Conservation (phyloP, 192 early-diverging fungal genomes). For the Backusella sp. region DNA sequence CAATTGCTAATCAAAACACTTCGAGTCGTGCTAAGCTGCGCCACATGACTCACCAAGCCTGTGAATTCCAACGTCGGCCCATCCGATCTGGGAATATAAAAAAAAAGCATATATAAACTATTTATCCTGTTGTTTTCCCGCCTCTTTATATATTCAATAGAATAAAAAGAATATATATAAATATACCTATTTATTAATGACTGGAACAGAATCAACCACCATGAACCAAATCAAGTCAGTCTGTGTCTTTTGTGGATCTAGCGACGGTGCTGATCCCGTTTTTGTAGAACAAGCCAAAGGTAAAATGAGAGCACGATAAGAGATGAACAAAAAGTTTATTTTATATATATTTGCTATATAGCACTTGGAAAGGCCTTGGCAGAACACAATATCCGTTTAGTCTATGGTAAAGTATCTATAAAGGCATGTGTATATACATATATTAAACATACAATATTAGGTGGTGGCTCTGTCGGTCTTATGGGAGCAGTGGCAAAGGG, state of each 20-base stretch:
- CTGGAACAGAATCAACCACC: not conserved
- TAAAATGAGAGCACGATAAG: not conserved
- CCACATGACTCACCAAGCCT: too few species aligned
- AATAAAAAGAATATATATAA: not conserved
- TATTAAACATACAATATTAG: slow-evolving; percentile 9
- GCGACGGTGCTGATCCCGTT: slow-evolving; percentile 38
- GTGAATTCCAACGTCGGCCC: too few species aligned
- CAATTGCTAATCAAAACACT: too few species aligned
- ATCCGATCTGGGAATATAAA: too few species aligned
- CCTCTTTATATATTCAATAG: not conserved
- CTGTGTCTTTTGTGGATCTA: slow-evolving; percentile 24
- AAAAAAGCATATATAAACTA: too few species aligned
- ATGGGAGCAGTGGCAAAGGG: slow-evolving; percentile 84
- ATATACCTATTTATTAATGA: not conserved
- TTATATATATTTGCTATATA: slow-evolving; percentile 8
- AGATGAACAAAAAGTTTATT: not conserved
- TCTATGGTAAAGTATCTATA: slow-evolving; percentile 53
- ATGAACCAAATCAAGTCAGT: slow-evolving; percentile 11
- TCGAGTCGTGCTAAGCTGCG: too few species aligned
- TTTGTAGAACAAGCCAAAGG: slow-evolving; percentile 44
- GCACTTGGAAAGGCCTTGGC: slow-evolving; percentile 57
- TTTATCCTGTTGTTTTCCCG: not conserved
- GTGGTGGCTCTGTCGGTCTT: slow-evolving; percentile 65
- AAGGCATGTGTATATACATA: not conserved
- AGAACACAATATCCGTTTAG: slow-evolving; percentile 56